Evolutionary conservation across 495 filamentous ascomycete genomes (phyloP).

Genomic region (Penicillium samsonianum): DNA sequence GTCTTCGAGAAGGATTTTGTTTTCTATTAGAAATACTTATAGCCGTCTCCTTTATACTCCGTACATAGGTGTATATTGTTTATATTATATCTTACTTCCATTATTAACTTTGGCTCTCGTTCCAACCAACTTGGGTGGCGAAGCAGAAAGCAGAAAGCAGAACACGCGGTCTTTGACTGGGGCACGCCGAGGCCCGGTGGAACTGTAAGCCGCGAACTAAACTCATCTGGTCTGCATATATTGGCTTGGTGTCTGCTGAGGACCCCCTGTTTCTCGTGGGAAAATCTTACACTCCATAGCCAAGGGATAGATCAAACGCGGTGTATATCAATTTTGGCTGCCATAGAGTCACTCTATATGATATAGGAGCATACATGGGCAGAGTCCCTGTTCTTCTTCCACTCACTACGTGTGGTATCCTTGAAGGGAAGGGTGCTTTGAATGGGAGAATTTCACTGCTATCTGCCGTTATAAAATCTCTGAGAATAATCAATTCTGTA

Average conservation of each 20-base stretch:
- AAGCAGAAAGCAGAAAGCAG: constrained; percentile 11
- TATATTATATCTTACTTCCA: neutral
- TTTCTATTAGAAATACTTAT: neutral
- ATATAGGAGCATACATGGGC: no score
- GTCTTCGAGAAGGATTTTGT: constrained; percentile 17
- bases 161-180: constrained; percentile 22
- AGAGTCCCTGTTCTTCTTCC: no score
- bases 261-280: neutral
- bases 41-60: no score
- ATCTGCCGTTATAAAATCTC: neutral
- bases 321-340: no score
- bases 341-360: no score
- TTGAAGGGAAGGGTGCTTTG: neutral
- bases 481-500: neutral
- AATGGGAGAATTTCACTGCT: neutral
- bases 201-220: constrained; percentile 19
- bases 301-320: no score
- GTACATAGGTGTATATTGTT: no score
- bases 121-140: neutral
- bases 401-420: neutral
- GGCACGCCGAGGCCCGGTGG: constrained; percentile 27
- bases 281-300: neutral
- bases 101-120: neutral
- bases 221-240: constrained; percentile 3
- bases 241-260: neutral